Conservation (phyloP, 768 basidiomycete genomes). For the Leucosporidium yakuticum region DNA sequence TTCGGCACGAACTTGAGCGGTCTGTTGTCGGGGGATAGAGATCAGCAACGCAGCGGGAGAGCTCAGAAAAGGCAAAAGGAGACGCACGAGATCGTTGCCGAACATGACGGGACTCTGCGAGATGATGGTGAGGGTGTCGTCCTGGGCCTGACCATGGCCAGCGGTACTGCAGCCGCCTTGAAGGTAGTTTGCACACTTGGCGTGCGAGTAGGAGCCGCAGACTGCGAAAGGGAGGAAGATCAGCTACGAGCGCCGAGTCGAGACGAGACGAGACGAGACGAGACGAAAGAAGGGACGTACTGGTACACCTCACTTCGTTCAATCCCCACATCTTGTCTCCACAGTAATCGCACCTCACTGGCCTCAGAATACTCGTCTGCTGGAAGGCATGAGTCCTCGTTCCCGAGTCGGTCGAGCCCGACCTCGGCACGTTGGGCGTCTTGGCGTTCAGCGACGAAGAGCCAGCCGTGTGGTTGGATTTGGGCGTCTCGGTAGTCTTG, state of each 20-base stretch:
- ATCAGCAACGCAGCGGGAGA: background rate
- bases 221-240: constrained; percentile 47
- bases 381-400: constrained; percentile 74
- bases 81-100: constrained; percentile 62
- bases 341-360: constrained; percentile 90
- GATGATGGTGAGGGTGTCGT: constrained; percentile 13
- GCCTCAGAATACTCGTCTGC: constrained; percentile 76
- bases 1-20: constrained; percentile 61
- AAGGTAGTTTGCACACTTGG: constrained; percentile 56
- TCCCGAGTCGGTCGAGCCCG: constrained; percentile 18
- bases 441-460: constrained; percentile 9
- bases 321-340: constrained; percentile 98
- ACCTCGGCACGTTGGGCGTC: constrained; percentile 8
- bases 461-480: background rate
- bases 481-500: constrained; percentile 11
- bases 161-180: constrained; percentile 25
- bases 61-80: constrained; percentile 25
- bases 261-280: background rate
- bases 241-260: background rate
- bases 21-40: background rate
- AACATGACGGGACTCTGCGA: constrained; percentile 78
- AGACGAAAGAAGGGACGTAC: constrained; percentile 50
- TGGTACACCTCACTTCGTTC: constrained; percentile 74
- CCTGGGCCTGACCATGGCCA: constrained; percentile 1
- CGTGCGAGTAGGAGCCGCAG: constrained; percentile 80